These are phyloP conservation scores for Cercospora canescens DNA, from an alignment of 2,329 filamentous ascomycete genomes.

Conservation along the genomic window DNA sequence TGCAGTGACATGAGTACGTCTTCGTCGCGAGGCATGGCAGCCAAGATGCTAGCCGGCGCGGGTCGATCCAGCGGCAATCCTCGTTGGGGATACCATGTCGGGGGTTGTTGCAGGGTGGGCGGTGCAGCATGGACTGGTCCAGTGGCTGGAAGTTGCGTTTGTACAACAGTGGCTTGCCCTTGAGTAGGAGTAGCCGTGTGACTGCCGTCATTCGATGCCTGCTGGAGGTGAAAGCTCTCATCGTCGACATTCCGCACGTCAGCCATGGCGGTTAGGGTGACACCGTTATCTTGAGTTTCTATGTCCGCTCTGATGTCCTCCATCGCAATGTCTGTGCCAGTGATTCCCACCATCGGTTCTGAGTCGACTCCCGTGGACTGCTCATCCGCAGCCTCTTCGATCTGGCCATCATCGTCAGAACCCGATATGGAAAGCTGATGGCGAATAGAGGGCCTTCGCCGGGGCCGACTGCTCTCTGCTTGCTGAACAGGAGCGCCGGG, in stretches of 20 bases:
- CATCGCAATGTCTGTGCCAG: slow-evolving; percentile 74
- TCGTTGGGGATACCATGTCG: slow-evolving; percentile 32
- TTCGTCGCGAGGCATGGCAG: slow-evolving; percentile 93
- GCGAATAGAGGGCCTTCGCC: slow-evolving; percentile 79
- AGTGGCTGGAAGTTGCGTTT: slow-evolving; percentile 48
- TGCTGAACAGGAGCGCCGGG: slow-evolving; percentile 68
- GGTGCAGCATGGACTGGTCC: slow-evolving; percentile 71
- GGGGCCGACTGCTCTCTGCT: slow-evolving; percentile 52
- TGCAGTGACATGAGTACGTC: slow-evolving; percentile 98
- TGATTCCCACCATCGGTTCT: slow-evolving; percentile 76
- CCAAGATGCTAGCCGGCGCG: slow-evolving; percentile 65
- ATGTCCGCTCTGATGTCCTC: slow-evolving; percentile 85
- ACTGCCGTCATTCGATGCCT: slow-evolving; percentile 81
- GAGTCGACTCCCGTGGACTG: slow-evolving; percentile 72
- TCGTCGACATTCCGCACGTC: slow-evolving; percentile 81
- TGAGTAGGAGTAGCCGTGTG: slow-evolving; percentile 68
- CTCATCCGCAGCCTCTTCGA: slow-evolving; percentile 79
- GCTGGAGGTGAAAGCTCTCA: slow-evolving; percentile 91
- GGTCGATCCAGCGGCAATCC: slow-evolving; percentile 30
- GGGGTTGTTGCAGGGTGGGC: slow-evolving; percentile 67
- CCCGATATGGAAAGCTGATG: slow-evolving; percentile 86
- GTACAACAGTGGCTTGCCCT: slow-evolving; percentile 31
- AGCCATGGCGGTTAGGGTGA: slow-evolving; percentile 69
- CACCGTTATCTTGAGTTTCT: slow-evolving; percentile 64
- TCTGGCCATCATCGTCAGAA: slow-evolving; percentile 82